Evolutionary conservation across 1,284 basidiomycete genomes (phyloP).

Genomic region (Farysia itapuensis): DNA sequence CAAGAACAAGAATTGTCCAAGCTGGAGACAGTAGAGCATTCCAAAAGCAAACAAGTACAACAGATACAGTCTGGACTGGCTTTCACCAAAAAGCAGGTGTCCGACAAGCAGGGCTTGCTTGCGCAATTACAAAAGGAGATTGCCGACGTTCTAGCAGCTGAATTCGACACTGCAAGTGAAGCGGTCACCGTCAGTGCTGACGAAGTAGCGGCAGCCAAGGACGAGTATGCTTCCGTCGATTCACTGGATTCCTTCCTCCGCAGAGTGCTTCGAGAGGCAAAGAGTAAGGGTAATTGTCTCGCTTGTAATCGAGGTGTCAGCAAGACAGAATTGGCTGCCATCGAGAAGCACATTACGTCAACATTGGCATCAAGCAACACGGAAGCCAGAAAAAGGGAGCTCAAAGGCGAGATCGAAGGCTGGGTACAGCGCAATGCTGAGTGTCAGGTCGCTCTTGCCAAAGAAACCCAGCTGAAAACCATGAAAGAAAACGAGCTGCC

Average conservation of each 20-base stretch:
- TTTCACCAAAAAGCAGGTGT: conserved; percentile 63
- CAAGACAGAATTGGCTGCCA: conserved; percentile 64
- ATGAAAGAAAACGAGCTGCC: conserved; percentile 43
- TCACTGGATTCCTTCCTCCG: conserved; percentile 67
- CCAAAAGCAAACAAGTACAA: conserved; percentile 33
- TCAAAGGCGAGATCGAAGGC: conserved; percentile 68
- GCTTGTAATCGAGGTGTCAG: conserved; percentile 75
- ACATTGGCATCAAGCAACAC: conserved; percentile 55
- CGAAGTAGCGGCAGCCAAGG: conserved; percentile 62
- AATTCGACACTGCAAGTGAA: conserved; percentile 63
- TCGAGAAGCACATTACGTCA: conserved; percentile 55
- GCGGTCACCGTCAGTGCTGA: conserved; percentile 67
- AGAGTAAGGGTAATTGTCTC: conserved; percentile 71
- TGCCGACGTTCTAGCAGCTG: conserved; percentile 62
- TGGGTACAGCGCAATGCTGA: conserved; percentile 43
- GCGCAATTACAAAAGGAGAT: conserved; percentile 63
- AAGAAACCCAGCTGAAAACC: conserved; percentile 37
- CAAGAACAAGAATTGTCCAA: conserved; percentile 36
- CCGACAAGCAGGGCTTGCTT: conserved; percentile 63
- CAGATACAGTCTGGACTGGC: conserved; percentile 43
- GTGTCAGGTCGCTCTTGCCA: conserved; percentile 70
- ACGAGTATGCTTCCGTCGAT: conserved; percentile 56
- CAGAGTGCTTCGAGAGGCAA: conserved; percentile 68
- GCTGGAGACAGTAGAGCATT: conserved; percentile 24
- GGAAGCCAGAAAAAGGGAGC: conserved; percentile 66